Conservation (phyloP, 2,329 filamentous ascomycete species). For the Diplocarpon rosae region DNA sequence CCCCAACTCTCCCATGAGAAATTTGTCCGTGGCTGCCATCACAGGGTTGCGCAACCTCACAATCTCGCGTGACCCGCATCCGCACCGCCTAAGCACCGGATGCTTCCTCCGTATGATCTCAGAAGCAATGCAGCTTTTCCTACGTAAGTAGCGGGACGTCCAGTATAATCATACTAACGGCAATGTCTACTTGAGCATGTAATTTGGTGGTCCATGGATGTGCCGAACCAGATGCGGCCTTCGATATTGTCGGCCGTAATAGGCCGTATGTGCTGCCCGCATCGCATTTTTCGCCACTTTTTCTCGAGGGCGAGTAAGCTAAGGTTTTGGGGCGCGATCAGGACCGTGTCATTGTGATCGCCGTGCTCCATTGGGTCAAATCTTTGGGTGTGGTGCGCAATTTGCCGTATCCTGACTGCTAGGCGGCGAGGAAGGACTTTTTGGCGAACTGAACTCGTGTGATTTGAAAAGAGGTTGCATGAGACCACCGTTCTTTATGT, state of each 20-base stretch:
- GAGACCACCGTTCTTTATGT: no score
- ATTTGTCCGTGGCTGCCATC: constrained; percentile 44
- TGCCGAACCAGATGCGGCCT: constrained; percentile 38
- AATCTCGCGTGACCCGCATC: constrained; percentile 39
- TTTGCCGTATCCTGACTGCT: no score
- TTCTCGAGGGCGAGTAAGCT: no score
- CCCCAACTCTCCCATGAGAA: constrained; percentile 57
- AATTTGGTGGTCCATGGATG: constrained; percentile 44
- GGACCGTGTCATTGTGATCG: no score
- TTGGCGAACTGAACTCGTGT: no score
- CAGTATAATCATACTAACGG: constrained; percentile 38
- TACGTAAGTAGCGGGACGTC: constrained; percentile 26
- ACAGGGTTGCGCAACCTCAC: constrained; percentile 34
- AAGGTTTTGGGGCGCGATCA: no score
- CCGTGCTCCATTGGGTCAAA: no score
- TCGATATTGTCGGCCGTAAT: constrained; percentile 41
- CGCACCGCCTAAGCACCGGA: constrained; percentile 36
- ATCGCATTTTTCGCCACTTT: constrained; percentile 38
- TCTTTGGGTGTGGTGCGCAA: no score
- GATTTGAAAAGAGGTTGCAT: no score
- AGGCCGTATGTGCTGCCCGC: constrained; percentile 38
- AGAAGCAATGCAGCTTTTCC: no score
- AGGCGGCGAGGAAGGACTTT: no score
- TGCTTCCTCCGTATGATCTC: no score
- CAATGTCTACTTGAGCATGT: constrained; percentile 33